Evolutionary conservation across 371 early-diverging fungal genomes (phyloP).

Genomic region (Apophysomyces sp.): DNA sequence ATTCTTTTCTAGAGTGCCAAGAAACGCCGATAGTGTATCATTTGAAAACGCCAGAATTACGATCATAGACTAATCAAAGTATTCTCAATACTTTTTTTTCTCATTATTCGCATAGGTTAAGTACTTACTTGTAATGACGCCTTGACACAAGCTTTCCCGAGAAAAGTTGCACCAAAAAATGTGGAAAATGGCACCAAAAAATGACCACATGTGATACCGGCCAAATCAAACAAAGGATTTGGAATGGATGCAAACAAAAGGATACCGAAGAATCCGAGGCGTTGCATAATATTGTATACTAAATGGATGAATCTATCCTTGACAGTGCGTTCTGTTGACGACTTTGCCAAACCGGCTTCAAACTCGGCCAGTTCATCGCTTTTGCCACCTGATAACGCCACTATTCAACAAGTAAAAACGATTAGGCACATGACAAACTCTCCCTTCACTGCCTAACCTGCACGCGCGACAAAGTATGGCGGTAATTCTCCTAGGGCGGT

Average conservation of each 20-base stretch:
- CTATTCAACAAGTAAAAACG: slow-evolving; percentile 22
- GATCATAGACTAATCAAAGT: slow-evolving; percentile 18
- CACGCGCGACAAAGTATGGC: slow-evolving; percentile 92
- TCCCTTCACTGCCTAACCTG: slow-evolving; percentile 57
- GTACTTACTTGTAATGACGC: slow-evolving; percentile 76
- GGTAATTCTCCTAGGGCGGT: slow-evolving; percentile 94
- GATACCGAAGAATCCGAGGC: slow-evolving; percentile 86
- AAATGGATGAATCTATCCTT: slow-evolving; percentile 63
- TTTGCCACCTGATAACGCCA: slow-evolving; percentile 69
- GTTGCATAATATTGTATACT: slow-evolving; percentile 66
- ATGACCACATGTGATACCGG: slow-evolving; percentile 92
- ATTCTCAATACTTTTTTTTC: slow-evolving; percentile 6
- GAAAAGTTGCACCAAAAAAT: slow-evolving; percentile 90
- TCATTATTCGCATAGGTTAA: neutral
- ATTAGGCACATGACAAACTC: no score
- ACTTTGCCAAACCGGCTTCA: slow-evolving; percentile 51
- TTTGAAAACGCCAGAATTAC: slow-evolving; percentile 24
- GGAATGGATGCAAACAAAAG: slow-evolving; percentile 92
- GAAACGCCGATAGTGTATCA: slow-evolving; percentile 16
- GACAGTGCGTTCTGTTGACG: slow-evolving; percentile 37
- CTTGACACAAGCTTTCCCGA: slow-evolving; percentile 91
- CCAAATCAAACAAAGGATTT: slow-evolving; percentile 94
- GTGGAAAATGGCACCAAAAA: slow-evolving; percentile 87
- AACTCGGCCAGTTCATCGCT: slow-evolving; percentile 62
- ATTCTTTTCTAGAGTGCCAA: slow-evolving; percentile 6